Base-by-base conservation (phyloP, 257 asterid genomes). In the Plantago elongata region DNA sequence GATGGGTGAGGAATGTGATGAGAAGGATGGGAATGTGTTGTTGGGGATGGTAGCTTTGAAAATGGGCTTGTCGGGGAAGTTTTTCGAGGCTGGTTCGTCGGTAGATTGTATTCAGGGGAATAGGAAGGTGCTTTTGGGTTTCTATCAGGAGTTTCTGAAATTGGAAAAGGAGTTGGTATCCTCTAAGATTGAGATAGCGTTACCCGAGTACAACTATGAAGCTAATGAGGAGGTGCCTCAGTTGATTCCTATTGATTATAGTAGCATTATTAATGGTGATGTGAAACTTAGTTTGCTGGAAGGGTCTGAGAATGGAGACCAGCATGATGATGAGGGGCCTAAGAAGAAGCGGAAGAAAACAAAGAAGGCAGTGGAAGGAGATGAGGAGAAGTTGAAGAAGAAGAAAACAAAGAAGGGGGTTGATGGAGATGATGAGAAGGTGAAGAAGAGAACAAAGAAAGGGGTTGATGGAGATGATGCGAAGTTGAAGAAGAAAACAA, bases 121-220 rank as follows among this genome's bases (percentile, higher is more conserved):
- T 54, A 82, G 97, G 79, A 93, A 87, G 81, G 75, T 85, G 52
- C 77, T 66, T 2, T 79, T 93, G 54, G 90, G 75, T 56, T 81
- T 93, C 78, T 82, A 87, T 11, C 87, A 83, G 69, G 94, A 80
- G 62, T 93, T 85, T 78, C 64, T 71, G 78, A 87, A 79, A 83
- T 68, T 93, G 76, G 99, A 89, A 78, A 87, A 77, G 80, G 87
- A 84, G 45, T 62, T 87, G 52, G 90, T 78, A 46, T 69, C 64
- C 9, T 83, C 84, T 13, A 85, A 87, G 54, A 34, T 80, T 69
- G 86, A 82, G 37, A 77, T 89, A 60, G 76, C 11, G 54, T 57
- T 81, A 67, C 94, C 96, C 2, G 88, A 76, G 50, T 76, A 77
- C 59, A 27, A 3, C 30, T 77, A 78, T 72, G 78, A 37, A 61